phyloP scores from a whole-genome alignment of 495 filamentous ascomycete genomes.

The Lophium mytilinum region DNA sequence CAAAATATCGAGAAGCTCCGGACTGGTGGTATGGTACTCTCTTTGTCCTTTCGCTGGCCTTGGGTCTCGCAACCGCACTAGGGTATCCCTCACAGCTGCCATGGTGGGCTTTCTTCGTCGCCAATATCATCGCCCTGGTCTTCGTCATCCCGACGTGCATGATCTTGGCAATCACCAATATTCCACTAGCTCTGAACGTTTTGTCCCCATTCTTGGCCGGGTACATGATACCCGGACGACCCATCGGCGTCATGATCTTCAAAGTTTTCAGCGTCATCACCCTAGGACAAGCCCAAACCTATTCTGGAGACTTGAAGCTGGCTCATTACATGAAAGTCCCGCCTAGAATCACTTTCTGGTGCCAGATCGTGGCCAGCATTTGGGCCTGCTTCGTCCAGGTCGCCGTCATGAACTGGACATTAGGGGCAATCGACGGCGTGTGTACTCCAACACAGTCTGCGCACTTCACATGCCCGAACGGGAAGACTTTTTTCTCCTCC shows the following conservation, averaged over 20 bases:
- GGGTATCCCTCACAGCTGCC: conserved; percentile 45
- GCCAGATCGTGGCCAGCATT: conserved; percentile 37
- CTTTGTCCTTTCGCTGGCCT: conserved; percentile 41
- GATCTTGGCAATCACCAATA: conserved; percentile 27
- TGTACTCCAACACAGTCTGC: conserved; percentile 31
- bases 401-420: conserved; percentile 39
- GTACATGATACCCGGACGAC: conserved; percentile 32
- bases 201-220: conserved; percentile 34
- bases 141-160: conserved; percentile 27
- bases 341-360: conserved; percentile 34
- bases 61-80: conserved; percentile 45
- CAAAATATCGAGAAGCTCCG: conserved; percentile 49
- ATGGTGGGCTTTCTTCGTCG: conserved; percentile 30
- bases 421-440: conserved; percentile 36
- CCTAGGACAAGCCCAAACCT: conserved; percentile 29
- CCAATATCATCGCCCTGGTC: conserved; percentile 13
- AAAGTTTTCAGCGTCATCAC: conserved; percentile 23
- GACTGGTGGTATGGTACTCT: conserved; percentile 55
- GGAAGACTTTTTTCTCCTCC: conserved; percentile 32
- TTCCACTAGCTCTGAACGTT: conserved; percentile 35
- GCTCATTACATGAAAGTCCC: conserved; percentile 43
- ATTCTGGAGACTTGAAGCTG: conserved; percentile 40
- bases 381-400: conserved; percentile 36
- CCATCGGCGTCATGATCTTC: conserved; percentile 37
- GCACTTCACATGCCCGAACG: conserved; percentile 20